Evolutionary conservation across 1,284 basidiomycete genomes (phyloP).

Genomic region (Bjerkandera adusta): DNA sequence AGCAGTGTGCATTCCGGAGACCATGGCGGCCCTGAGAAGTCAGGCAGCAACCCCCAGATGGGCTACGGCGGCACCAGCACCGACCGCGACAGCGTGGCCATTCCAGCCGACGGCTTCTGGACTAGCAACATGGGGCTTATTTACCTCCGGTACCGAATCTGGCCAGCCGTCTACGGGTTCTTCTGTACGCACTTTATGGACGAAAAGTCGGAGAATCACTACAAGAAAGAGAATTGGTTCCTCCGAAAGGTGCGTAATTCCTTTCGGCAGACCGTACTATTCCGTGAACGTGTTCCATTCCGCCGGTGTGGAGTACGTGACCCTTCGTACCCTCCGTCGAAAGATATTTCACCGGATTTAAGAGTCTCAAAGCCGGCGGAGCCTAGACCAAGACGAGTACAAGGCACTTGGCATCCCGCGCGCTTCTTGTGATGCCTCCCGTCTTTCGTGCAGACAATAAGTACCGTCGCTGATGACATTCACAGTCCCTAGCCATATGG

Average conservation of each 20-base stretch:
- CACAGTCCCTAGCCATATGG: constrained; percentile 58
- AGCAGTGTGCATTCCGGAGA: constrained; percentile 46
- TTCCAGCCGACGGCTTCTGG: constrained; percentile 31
- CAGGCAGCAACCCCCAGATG: constrained; percentile 31
- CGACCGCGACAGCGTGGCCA: constrained; percentile 35
- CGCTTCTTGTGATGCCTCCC: constrained; percentile 1
- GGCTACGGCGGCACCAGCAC: constrained; percentile 35
- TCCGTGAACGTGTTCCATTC: not conserved
- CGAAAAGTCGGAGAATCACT: constrained; percentile 57
- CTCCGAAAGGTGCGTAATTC: constrained; percentile 40
- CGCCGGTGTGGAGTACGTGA: too few relatives aligned
- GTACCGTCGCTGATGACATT: not conserved
- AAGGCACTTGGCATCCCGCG: too few relatives aligned
- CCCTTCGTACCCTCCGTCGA: too few relatives aligned
- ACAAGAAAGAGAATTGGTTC: constrained; percentile 52
- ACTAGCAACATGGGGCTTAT: constrained; percentile 27
- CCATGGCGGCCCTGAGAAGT: constrained; percentile 23
- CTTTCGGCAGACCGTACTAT: too few relatives aligned
- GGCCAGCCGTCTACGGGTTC: constrained; percentile 43
- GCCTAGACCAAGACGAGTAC: too few relatives aligned
- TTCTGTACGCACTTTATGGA: constrained; percentile 59
- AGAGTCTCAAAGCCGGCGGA: too few relatives aligned
- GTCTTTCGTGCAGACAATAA: constrained; percentile 5
- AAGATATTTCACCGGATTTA: too few relatives aligned
- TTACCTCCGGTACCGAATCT: constrained; percentile 37